Percentiles rank a stretch among this genome's conserved stretches.
These are phyloP conservation scores for Dittrichia graveolens DNA, from an alignment of 129 eudicot species.

Conservation along the genomic window DNA sequence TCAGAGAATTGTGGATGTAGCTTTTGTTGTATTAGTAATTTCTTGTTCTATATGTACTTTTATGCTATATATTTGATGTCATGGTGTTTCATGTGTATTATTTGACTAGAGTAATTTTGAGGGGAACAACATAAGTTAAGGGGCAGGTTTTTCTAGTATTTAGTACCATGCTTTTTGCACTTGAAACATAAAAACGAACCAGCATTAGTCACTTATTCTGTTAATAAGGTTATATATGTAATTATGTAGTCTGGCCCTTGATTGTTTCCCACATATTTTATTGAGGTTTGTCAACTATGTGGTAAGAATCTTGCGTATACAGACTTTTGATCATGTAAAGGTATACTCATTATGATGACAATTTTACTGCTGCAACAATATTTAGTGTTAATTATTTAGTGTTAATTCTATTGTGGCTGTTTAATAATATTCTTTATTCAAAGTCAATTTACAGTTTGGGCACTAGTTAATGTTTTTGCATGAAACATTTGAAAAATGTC, in stretches of 20 bases:
- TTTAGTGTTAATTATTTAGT: too few species aligned
- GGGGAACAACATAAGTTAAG: background rate
- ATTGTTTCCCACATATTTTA: background rate
- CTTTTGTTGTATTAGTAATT: too few species aligned
- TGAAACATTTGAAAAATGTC: conserved; percentile 14
- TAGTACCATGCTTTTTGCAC: conserved; percentile 6
- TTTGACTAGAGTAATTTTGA: conserved; percentile 1
- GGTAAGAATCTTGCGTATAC: conserved; percentile 17
- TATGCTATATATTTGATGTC: too few species aligned
- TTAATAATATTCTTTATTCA: background rate
- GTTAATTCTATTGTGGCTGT: background rate
- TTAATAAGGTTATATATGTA: background rate
- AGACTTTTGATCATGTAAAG: conserved; percentile 17
- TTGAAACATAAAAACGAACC: conserved; percentile 13
- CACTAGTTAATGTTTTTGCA: conserved; percentile 4
- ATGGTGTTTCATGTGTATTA: too few species aligned
- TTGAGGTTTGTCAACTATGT: conserved; percentile 6
- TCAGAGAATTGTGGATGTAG: too few species aligned
- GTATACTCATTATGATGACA: background rate
- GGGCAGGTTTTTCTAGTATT: background rate
- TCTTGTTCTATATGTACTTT: too few species aligned
- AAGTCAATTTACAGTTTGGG: conserved; percentile 1
- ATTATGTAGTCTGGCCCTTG: background rate
- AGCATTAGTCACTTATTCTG: background rate
- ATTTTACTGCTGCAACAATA: conserved; percentile 8